These are phyloP conservation scores for Solanum tarijense DNA, from an alignment of 257 asterid species.

Conservation along the genomic window DNA sequence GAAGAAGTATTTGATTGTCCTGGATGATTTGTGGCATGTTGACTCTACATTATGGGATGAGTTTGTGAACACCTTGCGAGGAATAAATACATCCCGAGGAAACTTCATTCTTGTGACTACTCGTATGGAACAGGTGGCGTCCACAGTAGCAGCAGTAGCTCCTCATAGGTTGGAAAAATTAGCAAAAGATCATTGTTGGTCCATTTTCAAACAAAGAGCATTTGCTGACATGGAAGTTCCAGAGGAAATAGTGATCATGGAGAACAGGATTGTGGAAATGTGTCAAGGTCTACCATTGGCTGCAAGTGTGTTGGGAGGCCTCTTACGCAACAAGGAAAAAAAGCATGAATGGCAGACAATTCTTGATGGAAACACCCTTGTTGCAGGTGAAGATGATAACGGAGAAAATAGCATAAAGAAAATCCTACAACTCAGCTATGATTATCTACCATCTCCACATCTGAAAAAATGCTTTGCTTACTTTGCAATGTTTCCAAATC, in stretches of 20 bases:
- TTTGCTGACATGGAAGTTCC: background rate
- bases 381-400: background rate
- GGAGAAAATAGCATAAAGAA: background rate
- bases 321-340: background rate
- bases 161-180: background rate
- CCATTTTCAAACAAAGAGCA: constrained; percentile 4
- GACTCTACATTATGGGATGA: background rate
- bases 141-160: background rate
- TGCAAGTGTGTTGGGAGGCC: background rate
- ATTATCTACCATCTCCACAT: constrained; percentile 8
- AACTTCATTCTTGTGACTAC: constrained; percentile 17
- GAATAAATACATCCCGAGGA: background rate
- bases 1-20: constrained; percentile 7
- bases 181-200: constrained; percentile 3
- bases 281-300: constrained; percentile 13
- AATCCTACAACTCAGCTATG: constrained; percentile 15
- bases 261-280: background rate
- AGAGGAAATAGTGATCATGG: background rate
- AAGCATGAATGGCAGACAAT: background rate
- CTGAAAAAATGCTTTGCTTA: constrained; percentile 15
- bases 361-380: background rate
- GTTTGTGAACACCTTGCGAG: background rate
- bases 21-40: constrained; percentile 25
- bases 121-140: constrained; percentile 1
- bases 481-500: constrained; percentile 13